Percentiles rank a stretch among this genome's conserved stretches.
Conservation (phyloP, 2,329 filamentous ascomycete species). For the Colletotrichum sp. region DNA sequence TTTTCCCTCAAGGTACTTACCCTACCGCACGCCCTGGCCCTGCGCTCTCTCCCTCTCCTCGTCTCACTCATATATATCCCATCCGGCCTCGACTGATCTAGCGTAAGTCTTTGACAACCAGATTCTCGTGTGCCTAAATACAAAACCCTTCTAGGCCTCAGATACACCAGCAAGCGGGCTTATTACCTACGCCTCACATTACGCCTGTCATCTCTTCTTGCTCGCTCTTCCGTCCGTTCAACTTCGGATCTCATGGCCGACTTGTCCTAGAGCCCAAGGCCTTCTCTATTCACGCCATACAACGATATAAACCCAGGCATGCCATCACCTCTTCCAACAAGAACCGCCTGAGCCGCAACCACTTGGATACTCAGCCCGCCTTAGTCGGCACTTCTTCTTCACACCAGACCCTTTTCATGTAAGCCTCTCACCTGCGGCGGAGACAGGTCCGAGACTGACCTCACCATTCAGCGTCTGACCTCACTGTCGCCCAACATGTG, state of each 20-base stretch:
- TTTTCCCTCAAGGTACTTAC: constrained; percentile 4
- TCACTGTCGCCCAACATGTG: constrained; percentile 49
- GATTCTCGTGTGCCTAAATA: background rate
- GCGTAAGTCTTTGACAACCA: background rate
- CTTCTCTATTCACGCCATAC: background rate
- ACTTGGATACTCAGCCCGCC: background rate
- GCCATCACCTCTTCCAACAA: background rate
- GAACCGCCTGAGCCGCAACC: background rate
- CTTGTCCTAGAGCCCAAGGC: background rate
- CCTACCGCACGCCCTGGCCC: constrained; percentile 16
- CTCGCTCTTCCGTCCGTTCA: constrained; percentile 2
- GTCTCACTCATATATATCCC: constrained; percentile 22
- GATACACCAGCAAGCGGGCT: background rate
- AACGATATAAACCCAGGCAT: background rate
- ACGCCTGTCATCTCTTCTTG: constrained; percentile 14
- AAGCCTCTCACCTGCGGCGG: background rate
- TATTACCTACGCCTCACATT: background rate
- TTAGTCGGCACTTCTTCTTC: background rate
- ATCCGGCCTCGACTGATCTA: constrained; percentile 13
- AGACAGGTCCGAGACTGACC: background rate
- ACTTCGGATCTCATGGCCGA: background rate
- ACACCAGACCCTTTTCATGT: background rate
- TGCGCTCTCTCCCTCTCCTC: background rate
- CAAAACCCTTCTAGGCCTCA: constrained; percentile 2
- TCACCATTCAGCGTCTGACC: background rate